These are phyloP conservation scores for Aspergillus novoparasiticus DNA, from an alignment of 2,329 filamentous ascomycete genomes.

Conservation along the genomic window DNA sequence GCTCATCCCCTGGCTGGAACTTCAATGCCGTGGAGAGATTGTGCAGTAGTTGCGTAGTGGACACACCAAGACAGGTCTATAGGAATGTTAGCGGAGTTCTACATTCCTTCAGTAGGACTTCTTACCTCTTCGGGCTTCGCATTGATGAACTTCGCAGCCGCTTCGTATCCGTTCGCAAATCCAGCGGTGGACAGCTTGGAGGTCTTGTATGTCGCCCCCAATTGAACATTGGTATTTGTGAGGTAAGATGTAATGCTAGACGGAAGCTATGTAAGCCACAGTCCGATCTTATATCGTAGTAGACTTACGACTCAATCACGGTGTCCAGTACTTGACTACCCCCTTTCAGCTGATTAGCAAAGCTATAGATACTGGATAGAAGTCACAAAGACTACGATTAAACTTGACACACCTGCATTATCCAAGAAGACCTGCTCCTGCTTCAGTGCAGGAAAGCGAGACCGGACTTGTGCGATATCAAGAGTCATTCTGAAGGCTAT, in stretches of 20 bases:
- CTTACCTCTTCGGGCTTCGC: conserved; percentile 65
- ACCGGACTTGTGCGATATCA: conserved; percentile 58
- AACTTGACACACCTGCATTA: conserved; percentile 54
- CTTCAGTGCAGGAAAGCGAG: conserved; percentile 68
- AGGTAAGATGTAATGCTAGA: conserved; percentile 67
- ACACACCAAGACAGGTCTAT: conserved; percentile 59
- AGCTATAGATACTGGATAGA: not conserved
- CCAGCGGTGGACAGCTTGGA: conserved; percentile 61
- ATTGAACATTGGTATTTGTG: conserved; percentile 70
- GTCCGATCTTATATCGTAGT: not conserved
- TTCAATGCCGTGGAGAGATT: conserved; percentile 64
- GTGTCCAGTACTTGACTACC: conserved; percentile 70
- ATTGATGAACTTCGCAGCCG: conserved; percentile 72
- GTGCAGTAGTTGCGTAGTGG: conserved; percentile 75
- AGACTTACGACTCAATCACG: conserved; percentile 66
- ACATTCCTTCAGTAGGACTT: not conserved
- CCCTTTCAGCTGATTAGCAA: conserved; percentile 41
- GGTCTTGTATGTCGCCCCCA: conserved; percentile 69
- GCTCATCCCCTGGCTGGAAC: conserved; percentile 62
- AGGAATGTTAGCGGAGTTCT: not conserved
- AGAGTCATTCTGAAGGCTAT: conserved; percentile 40
- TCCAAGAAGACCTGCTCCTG: conserved; percentile 73
- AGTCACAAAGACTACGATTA: not conserved
- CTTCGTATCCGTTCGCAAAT: conserved; percentile 63
- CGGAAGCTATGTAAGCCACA: conserved; percentile 3